These are phyloP conservation scores for Tetrapisispora taiwanensis DNA, from an alignment of 805 yeast genomes.

Conservation along the genomic window DNA sequence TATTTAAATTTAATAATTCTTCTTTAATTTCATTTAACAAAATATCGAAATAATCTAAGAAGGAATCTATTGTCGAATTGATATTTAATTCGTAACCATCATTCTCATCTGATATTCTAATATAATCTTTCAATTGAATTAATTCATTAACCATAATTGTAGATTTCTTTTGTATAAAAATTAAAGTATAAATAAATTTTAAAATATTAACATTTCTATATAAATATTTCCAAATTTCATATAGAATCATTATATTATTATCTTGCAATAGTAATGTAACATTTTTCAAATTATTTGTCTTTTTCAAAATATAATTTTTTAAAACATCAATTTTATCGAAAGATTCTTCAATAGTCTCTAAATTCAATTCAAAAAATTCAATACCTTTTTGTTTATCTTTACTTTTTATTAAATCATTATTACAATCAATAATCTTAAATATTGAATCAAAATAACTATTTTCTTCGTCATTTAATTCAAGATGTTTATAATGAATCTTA, in stretches of 20 bases:
- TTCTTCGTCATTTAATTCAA: background rate
- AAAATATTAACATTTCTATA: background rate
- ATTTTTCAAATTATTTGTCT: background rate
- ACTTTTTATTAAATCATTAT: background rate
- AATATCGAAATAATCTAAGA: background rate
- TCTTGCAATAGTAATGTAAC: background rate
- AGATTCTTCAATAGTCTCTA: background rate
- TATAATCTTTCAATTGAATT: background rate
- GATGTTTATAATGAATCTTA: background rate
- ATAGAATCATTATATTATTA: background rate
- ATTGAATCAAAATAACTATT: background rate
- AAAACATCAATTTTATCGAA: background rate
- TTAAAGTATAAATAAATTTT: background rate
- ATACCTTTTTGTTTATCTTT: background rate
- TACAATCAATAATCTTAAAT: background rate
- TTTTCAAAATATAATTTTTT: background rate
- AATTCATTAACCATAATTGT: background rate
- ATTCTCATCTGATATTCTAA: background rate
- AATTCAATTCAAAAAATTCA: background rate
- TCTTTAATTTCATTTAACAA: background rate
- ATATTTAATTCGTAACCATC: background rate
- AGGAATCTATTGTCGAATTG: background rate
- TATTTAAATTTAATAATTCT: background rate
- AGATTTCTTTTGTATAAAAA: background rate
- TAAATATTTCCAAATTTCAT: conserved; percentile 2